Percentiles rank a stretch among this genome's conserved stretches.
phyloP scores from a whole-genome alignment of 1,139 yeast genomes.

The Taphrina deformans region DNA sequence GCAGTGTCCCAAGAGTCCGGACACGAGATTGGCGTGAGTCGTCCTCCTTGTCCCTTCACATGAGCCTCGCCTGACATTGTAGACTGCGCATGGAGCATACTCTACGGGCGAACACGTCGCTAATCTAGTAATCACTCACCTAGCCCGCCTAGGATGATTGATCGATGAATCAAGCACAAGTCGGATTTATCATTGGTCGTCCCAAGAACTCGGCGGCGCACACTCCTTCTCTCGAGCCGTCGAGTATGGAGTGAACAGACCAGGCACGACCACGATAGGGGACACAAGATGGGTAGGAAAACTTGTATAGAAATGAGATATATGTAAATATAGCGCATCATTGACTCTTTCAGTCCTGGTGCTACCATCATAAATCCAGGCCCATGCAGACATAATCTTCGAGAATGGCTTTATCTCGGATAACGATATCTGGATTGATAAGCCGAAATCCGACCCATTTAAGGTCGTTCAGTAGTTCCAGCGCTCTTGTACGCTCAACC shows the following conservation, averaged over 20 bases:
- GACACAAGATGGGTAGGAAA: too few relatives aligned
- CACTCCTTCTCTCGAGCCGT: too few relatives aligned
- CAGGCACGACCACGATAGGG: too few relatives aligned
- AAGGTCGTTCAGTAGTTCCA: constrained; percentile 13
- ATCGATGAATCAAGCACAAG: too few relatives aligned
- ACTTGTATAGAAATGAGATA: too few relatives aligned
- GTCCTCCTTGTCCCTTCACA: not conserved
- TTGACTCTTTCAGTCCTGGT: too few relatives aligned
- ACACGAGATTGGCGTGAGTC: constrained; percentile 12
- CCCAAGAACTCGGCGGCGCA: too few relatives aligned
- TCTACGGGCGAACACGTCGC: constrained; percentile 13
- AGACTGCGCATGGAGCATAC: constrained; percentile 16
- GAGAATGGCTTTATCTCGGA: not conserved
- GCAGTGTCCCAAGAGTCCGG: not conserved
- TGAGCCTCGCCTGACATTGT: not conserved
- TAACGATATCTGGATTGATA: constrained; percentile 10
- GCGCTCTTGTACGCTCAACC: constrained; percentile 3
- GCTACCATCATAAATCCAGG: constrained; percentile 14
- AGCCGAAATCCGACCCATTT: constrained; percentile 27
- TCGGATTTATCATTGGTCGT: too few relatives aligned
- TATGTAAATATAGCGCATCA: too few relatives aligned
- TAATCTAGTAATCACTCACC: not conserved
- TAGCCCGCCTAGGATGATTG: too few relatives aligned
- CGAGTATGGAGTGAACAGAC: too few relatives aligned
- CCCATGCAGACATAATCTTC: constrained; percentile 18